Evolutionary conservation across 1,284 basidiomycete genomes (phyloP).

Genomic region (Ustilago sp.): DNA sequence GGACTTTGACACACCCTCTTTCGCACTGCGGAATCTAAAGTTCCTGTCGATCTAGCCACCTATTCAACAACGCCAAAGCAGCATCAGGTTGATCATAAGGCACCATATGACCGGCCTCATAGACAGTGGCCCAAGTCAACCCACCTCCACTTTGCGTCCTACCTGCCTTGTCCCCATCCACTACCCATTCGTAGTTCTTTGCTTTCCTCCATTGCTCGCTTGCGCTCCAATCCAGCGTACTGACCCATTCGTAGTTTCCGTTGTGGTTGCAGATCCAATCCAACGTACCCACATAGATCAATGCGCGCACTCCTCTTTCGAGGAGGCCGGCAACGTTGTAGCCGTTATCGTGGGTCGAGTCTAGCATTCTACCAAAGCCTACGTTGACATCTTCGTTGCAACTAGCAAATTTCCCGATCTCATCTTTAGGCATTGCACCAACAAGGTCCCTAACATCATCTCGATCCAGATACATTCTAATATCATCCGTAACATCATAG

Average conservation of each 20-base stretch:
- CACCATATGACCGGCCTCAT: conserved; percentile 61
- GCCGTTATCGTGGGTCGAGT: conserved; percentile 45
- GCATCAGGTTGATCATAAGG: conserved; percentile 58
- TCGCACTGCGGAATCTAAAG: conserved; percentile 18
- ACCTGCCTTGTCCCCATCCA: conserved; percentile 49
- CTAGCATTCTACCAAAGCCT: conserved; percentile 38
- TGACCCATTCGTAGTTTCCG: conserved; percentile 54
- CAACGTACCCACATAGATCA: conserved; percentile 77
- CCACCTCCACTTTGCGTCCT: conserved; percentile 41
- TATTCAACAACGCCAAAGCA: conserved; percentile 61
- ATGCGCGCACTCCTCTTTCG: conserved; percentile 78
- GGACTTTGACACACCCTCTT: not conserved
- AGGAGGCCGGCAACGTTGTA: conserved; percentile 78
- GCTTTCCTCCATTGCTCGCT: conserved; percentile 22
- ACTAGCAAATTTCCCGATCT: conserved; percentile 57
- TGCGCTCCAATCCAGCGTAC: conserved; percentile 39
- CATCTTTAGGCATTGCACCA: conserved; percentile 47
- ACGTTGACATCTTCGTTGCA: conserved; percentile 45
- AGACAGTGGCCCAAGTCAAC: conserved; percentile 55
- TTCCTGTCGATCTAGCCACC: conserved; percentile 63
- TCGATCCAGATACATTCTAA: conserved; percentile 58
- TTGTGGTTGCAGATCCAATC: conserved; percentile 68
- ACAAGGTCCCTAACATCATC: conserved; percentile 58
- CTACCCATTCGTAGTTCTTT: conserved; percentile 49
- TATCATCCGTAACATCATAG: conserved; percentile 57